Evolutionary conservation across 2,329 filamentous ascomycete genomes (phyloP).

Genomic region (Dothistroma pini): DNA sequence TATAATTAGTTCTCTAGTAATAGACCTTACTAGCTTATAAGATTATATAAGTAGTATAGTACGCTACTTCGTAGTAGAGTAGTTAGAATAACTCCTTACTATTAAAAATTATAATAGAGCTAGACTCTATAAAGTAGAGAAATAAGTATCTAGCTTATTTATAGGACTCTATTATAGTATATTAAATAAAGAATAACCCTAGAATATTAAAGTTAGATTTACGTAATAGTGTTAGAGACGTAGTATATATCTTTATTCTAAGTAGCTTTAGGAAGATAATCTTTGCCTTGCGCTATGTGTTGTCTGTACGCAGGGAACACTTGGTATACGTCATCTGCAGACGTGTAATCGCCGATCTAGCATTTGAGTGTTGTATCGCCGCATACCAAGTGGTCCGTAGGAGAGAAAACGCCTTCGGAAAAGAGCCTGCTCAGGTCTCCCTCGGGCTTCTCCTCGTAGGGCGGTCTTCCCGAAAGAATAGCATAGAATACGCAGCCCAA

Average conservation of each 20-base stretch:
- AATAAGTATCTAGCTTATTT: too few relatives aligned
- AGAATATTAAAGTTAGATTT: too few relatives aligned
- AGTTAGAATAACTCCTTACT: too few relatives aligned
- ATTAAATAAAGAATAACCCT: too few relatives aligned
- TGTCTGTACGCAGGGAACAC: neutral
- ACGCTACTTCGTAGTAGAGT: too few relatives aligned
- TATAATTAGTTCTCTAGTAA: too few relatives aligned
- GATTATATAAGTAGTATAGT: too few relatives aligned
- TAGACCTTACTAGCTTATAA: too few relatives aligned
- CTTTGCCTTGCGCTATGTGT: neutral
- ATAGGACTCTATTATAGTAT: too few relatives aligned
- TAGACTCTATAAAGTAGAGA: too few relatives aligned
- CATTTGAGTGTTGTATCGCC: conserved; percentile 2
- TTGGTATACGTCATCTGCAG: conserved; percentile 4
- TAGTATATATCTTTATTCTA: neutral
- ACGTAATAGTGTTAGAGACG: too few relatives aligned
- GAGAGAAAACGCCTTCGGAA: conserved; percentile 1
- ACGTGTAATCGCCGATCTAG: conserved; percentile 8
- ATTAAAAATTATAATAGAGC: too few relatives aligned
- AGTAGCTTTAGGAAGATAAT: neutral
- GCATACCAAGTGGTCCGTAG: neutral
- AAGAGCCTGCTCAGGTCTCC: conserved; percentile 3
- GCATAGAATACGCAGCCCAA: conserved; percentile 10
- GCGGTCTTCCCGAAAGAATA: conserved; percentile 4
- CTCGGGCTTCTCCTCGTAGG: conserved; percentile 6